Evolutionary conservation across 2,329 filamentous ascomycete genomes (phyloP).

Genomic region (Fusarium pininemorale): DNA sequence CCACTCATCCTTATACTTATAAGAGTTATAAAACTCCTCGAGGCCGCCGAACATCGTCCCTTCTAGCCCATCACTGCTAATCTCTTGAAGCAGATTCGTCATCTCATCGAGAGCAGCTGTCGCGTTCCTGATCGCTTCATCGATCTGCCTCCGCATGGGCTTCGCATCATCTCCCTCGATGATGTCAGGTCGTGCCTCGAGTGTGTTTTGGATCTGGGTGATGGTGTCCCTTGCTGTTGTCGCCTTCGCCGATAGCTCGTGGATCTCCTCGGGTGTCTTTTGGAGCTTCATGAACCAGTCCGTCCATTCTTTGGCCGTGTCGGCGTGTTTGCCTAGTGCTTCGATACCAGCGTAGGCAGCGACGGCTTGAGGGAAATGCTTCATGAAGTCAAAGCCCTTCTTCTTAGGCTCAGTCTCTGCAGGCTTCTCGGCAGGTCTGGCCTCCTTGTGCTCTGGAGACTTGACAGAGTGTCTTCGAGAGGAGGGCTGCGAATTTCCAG

Average conservation of each 20-base stretch:
- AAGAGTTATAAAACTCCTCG: slow-evolving; percentile 47
- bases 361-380: slow-evolving; percentile 39
- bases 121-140: slow-evolving; percentile 40
- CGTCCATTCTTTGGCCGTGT: slow-evolving; percentile 47
- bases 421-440: neutral
- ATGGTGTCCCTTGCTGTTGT: slow-evolving; percentile 46
- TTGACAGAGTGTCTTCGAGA: neutral
- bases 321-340: slow-evolving; percentile 41
- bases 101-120: slow-evolving; percentile 41
- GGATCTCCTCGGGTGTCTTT: slow-evolving; percentile 46
- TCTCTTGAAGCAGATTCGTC: slow-evolving; percentile 44
- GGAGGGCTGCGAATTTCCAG: neutral
- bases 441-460: neutral
- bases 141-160: slow-evolving; percentile 44
- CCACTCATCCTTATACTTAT: slow-evolving; percentile 46
- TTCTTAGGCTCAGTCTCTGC: neutral
- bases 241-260: slow-evolving; percentile 38
- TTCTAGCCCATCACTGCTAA: slow-evolving; percentile 37
- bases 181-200: slow-evolving; percentile 44
- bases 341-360: slow-evolving; percentile 43
- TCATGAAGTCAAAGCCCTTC: slow-evolving; percentile 22
- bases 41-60: slow-evolving; percentile 36
- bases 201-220: slow-evolving; percentile 43
- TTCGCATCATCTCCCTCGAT: slow-evolving; percentile 44
- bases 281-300: slow-evolving; percentile 47